phyloP scores from a whole-genome alignment of 306 rosid genomes.

The Oemleria cerasiformis region DNA sequence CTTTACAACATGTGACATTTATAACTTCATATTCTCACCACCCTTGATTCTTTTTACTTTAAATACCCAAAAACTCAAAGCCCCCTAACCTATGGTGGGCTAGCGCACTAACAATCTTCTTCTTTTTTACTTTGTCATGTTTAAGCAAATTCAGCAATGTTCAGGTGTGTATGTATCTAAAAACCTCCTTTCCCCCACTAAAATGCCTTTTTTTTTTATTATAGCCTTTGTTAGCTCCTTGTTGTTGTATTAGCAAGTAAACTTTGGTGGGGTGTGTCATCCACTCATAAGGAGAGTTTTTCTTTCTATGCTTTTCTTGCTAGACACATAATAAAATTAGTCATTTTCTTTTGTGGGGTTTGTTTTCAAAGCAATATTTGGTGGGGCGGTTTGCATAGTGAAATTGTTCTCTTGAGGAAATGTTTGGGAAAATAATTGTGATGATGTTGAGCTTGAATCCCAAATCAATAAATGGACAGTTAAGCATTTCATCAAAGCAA shows the following conservation, averaged over 20 bases:
- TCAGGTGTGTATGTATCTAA: conserved; percentile 22
- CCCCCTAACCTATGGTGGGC: conserved; percentile 25
- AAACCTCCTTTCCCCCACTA: conserved; percentile 39
- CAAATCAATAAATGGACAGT: conserved; percentile 9
- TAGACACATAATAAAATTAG: conserved; percentile 27
- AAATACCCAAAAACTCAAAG: conserved; percentile 18
- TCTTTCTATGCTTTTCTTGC: conserved; percentile 26
- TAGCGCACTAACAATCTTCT: conserved; percentile 29
- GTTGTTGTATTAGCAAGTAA: conserved; percentile 15
- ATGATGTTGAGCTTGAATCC: conserved; percentile 27
- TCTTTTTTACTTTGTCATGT: not conserved
- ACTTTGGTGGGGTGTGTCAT: conserved; percentile 38
- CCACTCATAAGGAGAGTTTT: conserved; percentile 44
- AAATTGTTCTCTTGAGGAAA: not conserved
- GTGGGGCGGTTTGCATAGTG: conserved; percentile 47
- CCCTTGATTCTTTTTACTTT: not conserved
- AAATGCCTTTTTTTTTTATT: conserved; percentile 7
- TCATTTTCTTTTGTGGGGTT: conserved; percentile 23
- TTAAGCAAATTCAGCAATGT: not conserved
- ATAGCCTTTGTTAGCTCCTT: conserved; percentile 20
- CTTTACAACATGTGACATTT: no score
- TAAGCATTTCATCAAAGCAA: conserved; percentile 9
- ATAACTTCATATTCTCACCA: no score
- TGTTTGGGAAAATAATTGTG: conserved; percentile 15
- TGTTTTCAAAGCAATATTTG: conserved; percentile 34